These are phyloP conservation scores for Galerina marginata DNA, from an alignment of 768 basidiomycete genomes.

Conservation along the genomic window DNA sequence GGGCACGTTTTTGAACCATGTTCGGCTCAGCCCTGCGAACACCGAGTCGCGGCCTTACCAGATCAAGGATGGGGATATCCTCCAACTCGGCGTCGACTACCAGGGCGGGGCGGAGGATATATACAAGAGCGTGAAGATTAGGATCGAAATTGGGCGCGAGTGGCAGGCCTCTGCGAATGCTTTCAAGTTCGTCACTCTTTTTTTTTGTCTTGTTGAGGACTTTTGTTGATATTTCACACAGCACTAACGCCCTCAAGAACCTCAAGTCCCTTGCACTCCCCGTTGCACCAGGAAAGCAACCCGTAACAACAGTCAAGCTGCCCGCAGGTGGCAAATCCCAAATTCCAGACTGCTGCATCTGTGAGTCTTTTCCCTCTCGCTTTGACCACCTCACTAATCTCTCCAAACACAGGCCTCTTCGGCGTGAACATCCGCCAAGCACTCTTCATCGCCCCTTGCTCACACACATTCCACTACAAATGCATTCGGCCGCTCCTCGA, in stretches of 20 bases:
- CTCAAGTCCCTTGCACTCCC: slow-evolving; percentile 70
- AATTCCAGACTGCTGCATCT: slow-evolving; percentile 93
- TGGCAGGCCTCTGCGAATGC: slow-evolving; percentile 91
- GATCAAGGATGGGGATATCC: slow-evolving; percentile 90
- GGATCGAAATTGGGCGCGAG: slow-evolving; percentile 85
- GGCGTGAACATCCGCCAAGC: slow-evolving; percentile 93
- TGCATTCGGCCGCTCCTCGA: slow-evolving; percentile 92
- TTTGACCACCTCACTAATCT: slow-evolving; percentile 9
- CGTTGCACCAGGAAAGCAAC: slow-evolving; percentile 19
- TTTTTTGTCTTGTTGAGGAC: slow-evolving; percentile 3
- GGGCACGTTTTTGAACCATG: slow-evolving; percentile 96
- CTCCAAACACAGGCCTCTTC: slow-evolving; percentile 57
- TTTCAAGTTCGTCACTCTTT: slow-evolving; percentile 73
- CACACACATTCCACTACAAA: slow-evolving; percentile 96
- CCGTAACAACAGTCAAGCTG: slow-evolving; percentile 20
- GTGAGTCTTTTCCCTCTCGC: slow-evolving; percentile 48
- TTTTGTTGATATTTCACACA: slow-evolving; percentile 29
- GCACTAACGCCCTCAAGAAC: slow-evolving; percentile 76
- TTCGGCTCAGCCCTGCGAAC: slow-evolving; percentile 84
- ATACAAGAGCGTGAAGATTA: slow-evolving; percentile 96
- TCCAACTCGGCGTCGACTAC: slow-evolving; percentile 97
- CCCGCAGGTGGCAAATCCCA: slow-evolving; percentile 35
- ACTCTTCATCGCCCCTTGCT: slow-evolving; percentile 97
- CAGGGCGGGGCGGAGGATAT: slow-evolving; percentile 97
- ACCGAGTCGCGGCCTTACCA: slow-evolving; percentile 77